A percentile compares a stretch with the other conserved stretches of the same genome.
Evolutionary conservation across 2,329 filamentous ascomycete genomes (phyloP).

Genomic region (Incumbomyces lentus): DNA sequence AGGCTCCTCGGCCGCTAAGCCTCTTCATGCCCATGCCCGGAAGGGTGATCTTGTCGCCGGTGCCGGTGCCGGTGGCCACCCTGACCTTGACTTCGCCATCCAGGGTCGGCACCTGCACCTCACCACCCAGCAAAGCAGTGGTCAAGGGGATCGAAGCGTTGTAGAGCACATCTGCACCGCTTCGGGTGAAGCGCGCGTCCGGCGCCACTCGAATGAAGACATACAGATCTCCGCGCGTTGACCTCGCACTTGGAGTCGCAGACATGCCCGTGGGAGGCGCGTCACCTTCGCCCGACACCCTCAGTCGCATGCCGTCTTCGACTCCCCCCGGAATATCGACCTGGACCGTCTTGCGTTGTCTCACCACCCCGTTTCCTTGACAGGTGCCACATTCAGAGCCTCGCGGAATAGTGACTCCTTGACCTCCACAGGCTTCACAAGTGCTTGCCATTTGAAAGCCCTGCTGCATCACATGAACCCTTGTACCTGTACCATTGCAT

Average conservation of each 20-base stretch:
- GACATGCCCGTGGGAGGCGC: constrained; percentile 65
- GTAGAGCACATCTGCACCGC: constrained; percentile 83
- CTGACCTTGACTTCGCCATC: constrained; percentile 85
- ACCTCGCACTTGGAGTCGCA: constrained; percentile 51
- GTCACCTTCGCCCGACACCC: constrained; percentile 78
- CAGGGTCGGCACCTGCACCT: constrained; percentile 79
- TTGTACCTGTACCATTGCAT: constrained; percentile 77
- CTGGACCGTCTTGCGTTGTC: constrained; percentile 71
- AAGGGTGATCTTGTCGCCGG: constrained; percentile 83
- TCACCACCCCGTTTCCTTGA: constrained; percentile 69
- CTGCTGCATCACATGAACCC: constrained; percentile 79
- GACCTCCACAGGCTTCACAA: constrained; percentile 70
- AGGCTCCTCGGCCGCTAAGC: constrained; percentile 55
- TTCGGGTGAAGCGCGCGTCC: constrained; percentile 79
- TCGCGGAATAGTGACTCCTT: constrained; percentile 63
- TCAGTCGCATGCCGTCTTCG: constrained; percentile 88
- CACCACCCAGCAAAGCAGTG: constrained; percentile 82
- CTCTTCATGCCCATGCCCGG: constrained; percentile 90
- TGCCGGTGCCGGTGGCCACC: constrained; percentile 81
- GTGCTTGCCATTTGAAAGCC: constrained; percentile 95
- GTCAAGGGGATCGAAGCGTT: constrained; percentile 86
- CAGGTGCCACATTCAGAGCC: constrained; percentile 75
- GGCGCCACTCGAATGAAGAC: constrained; percentile 82
- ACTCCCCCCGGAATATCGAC: constrained; percentile 92
- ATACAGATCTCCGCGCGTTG: constrained; percentile 77